Base-by-base conservation (phyloP, 176 grass and related monocot species). In the Phragmites australis region DNA sequence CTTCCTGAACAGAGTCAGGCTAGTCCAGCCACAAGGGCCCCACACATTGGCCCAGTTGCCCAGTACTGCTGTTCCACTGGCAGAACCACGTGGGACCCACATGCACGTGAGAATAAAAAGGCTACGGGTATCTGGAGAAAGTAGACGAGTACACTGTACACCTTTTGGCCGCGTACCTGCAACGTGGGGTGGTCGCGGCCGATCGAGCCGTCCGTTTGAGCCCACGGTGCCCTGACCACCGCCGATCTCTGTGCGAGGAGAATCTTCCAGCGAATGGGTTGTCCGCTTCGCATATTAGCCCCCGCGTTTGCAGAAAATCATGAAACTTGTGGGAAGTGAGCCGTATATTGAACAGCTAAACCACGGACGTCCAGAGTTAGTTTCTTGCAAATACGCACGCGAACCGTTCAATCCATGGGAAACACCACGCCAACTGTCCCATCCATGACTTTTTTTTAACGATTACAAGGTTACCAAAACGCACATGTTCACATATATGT, bases 41-140 rank as follows among this genome's bases (percentile, higher is more conserved):
- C 67, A 47, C 40, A n/a, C 12, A 7, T 9, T n/a, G 47, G 22
- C n/a, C 37, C 77, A 56, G 37, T 8, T 56, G 30, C 43, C 22
- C 39, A 42, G 39, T 5, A 23, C 53, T 9, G 13, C 0, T 64
- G 60, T 52, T 29, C 13, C 39, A 26, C 6, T n/a, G 45, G 26
- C 22, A 27, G 17, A 56, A 5, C 27, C 9, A 77, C 18, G 19
- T 22, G 9, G 58, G 56, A 1, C 26, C 75, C 27, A 63, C 27
- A 34, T 77, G 75, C 45, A 40, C 46, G 46, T 78, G 76, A 65
- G 76, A 6, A 39, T 9, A 15, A 17, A 26, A 65, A 40, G 19
- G 76, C 59, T 39, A 78, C 76, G 43, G 75, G 58, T 32, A 78
- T 78, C 27, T 64, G 41, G 12, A 32, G 37, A 31, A 46, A 10